phyloP scores from a whole-genome alignment of 1,284 basidiomycete species.

The Meira nashicola region DNA sequence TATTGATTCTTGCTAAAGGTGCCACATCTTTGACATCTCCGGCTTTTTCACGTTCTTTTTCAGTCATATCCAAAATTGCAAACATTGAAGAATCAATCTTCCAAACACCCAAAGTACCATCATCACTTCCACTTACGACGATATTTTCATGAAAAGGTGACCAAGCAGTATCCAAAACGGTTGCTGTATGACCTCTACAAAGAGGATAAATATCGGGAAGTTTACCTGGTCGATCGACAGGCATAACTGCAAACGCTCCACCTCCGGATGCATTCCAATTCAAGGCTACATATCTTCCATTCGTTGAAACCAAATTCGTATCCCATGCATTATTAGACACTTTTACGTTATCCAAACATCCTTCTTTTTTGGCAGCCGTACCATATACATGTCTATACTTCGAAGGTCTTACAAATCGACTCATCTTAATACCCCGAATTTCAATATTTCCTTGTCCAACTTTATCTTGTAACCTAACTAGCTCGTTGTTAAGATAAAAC shows the following conservation, averaged over 20 bases:
- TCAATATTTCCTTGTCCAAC: too few relatives aligned
- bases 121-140: conserved; percentile 85
- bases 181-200: conserved; percentile 72
- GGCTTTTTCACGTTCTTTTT: conserved; percentile 38
- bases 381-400: conserved; percentile 81
- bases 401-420: conserved; percentile 62
- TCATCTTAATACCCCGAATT: conserved; percentile 51
- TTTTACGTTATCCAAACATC: conserved; percentile 78
- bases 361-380: conserved; percentile 52
- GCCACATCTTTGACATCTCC: conserved; percentile 69
- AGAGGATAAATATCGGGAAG: conserved; percentile 89
- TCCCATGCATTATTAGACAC: conserved; percentile 71
- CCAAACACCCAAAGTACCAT: conserved; percentile 89
- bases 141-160: conserved; percentile 87
- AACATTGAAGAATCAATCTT: conserved; percentile 69
- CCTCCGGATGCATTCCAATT: conserved; percentile 95
- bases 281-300: conserved; percentile 67
- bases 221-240: conserved; percentile 60
- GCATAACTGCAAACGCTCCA: conserved; percentile 88
- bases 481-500: too few relatives aligned
- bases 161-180: conserved; percentile 95
- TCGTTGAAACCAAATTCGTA: conserved; percentile 83
- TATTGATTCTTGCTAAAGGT: conserved; percentile 60
- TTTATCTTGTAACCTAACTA: too few relatives aligned
- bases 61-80: conserved; percentile 39